phyloP scores from a whole-genome alignment of 164 flowering plant species.

The Vitis amurensis region DNA sequence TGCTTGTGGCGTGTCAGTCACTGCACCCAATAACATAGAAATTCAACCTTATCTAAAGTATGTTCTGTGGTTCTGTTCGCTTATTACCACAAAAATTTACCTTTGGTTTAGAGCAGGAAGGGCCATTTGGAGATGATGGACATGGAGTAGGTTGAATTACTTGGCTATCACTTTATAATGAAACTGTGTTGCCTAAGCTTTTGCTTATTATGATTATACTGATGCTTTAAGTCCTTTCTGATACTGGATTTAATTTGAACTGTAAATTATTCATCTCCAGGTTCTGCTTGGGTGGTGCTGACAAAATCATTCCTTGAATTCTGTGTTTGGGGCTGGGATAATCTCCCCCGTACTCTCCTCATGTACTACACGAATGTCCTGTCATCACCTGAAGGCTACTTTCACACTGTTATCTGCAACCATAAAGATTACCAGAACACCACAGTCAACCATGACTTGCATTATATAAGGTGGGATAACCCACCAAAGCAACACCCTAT shows the following conservation, averaged over 20 bases:
- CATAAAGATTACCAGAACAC: slow-evolving; percentile 77
- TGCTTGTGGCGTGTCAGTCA: too few species aligned
- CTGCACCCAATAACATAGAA: too few species aligned
- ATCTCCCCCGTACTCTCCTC: slow-evolving; percentile 83
- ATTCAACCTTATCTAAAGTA: too few species aligned
- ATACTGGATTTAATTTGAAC: background rate
- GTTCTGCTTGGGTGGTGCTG: slow-evolving; percentile 70
- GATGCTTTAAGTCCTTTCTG: background rate
- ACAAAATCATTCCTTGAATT: slow-evolving; percentile 68
- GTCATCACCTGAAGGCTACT: slow-evolving; percentile 79
- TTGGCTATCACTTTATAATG: background rate
- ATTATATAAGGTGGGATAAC: slow-evolving; percentile 60
- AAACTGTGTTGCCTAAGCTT: too few species aligned
- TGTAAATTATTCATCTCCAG: slow-evolving; percentile 31
- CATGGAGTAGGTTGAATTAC: background rate
- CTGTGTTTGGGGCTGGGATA: slow-evolving; percentile 85
- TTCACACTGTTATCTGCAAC: slow-evolving; percentile 82
- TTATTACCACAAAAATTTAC: background rate
- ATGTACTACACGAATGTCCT: slow-evolving; percentile 84
- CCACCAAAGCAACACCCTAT: slow-evolving; percentile 60
- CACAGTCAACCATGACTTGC: slow-evolving; percentile 77
- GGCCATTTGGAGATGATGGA: background rate
- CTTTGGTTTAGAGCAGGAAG: background rate
- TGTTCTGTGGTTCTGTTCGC: too few species aligned
- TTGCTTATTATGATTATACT: background rate